phyloP scores from a whole-genome alignment of 2,329 filamentous ascomycete genomes.

The Colletotrichum melonis region DNA sequence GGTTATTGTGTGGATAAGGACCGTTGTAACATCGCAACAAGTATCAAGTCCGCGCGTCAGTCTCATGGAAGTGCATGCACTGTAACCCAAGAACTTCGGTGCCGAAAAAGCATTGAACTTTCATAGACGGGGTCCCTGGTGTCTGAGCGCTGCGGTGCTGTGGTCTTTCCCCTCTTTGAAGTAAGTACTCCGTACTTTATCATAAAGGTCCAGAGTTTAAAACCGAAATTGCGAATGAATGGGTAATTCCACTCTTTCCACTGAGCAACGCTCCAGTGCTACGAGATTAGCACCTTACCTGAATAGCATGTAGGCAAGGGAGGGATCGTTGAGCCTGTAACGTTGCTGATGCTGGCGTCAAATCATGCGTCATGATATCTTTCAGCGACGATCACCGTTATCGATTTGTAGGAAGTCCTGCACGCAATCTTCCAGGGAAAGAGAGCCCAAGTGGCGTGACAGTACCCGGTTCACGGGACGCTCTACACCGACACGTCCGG shows the following conservation, averaged over 20 bases:
- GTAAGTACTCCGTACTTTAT: too few species aligned
- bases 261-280: not conserved
- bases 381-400: not conserved
- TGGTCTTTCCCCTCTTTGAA: too few species aligned
- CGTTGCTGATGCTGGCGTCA: not conserved
- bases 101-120: too few species aligned
- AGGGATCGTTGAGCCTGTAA: not conserved
- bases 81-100: not conserved
- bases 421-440: not conserved
- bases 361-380: not conserved
- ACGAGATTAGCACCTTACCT: not conserved
- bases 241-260: too few species aligned
- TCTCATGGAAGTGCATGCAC: too few species aligned
- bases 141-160: not conserved
- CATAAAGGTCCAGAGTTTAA: too few species aligned
- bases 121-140: not conserved
- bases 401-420: not conserved
- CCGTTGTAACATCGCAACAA: not conserved
- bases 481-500: not conserved
- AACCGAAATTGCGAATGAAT: too few species aligned
- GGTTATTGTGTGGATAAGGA: not conserved
- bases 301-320: not conserved
- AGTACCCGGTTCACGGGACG: not conserved
- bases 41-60: not conserved
- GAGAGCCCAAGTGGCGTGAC: not conserved